Evolutionary conservation across 2,329 filamentous ascomycete genomes (phyloP).

Genomic region (Hypoxylon sp.): DNA sequence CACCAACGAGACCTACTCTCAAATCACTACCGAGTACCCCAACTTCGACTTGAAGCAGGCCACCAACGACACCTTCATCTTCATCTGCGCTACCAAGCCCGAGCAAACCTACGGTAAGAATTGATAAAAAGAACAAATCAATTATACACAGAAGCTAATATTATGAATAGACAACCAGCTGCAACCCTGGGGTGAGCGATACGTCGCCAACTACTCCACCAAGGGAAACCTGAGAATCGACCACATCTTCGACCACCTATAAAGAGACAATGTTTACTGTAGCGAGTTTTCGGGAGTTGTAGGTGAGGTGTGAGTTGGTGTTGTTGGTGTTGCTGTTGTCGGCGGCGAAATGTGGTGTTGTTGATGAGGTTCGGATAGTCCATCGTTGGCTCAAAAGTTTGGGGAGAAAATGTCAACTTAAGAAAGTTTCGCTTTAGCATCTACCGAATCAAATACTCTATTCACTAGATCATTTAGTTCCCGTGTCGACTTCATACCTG

Average conservation of each 20-base stretch:
- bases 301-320: neutral
- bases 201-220: conserved; percentile 36
- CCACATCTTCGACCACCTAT: conserved; percentile 39
- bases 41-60: conserved; percentile 42
- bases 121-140: no score
- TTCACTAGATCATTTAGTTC: conserved; percentile 1
- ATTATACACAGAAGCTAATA: conserved; percentile 19
- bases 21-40: conserved; percentile 38
- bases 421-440: conserved; percentile 11
- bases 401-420: conserved; percentile 7
- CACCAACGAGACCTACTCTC: conserved; percentile 40
- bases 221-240: conserved; percentile 38
- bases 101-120: conserved; percentile 43
- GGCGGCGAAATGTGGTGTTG: neutral
- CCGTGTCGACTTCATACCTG: neutral
- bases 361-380: conserved; percentile 7
- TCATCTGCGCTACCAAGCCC: conserved; percentile 44
- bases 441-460: conserved; percentile 3
- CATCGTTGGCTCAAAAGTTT: conserved; percentile 16
- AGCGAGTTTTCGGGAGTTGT: neutral
- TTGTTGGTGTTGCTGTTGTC: conserved; percentile 18
- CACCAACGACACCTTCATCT: conserved; percentile 48
- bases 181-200: conserved; percentile 43
- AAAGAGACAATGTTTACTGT: neutral
- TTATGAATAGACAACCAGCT: conserved; percentile 33